Evolutionary conservation across 2,329 filamentous ascomycete genomes (phyloP).

Genomic region (Colletotrichum higginsianum): DNA sequence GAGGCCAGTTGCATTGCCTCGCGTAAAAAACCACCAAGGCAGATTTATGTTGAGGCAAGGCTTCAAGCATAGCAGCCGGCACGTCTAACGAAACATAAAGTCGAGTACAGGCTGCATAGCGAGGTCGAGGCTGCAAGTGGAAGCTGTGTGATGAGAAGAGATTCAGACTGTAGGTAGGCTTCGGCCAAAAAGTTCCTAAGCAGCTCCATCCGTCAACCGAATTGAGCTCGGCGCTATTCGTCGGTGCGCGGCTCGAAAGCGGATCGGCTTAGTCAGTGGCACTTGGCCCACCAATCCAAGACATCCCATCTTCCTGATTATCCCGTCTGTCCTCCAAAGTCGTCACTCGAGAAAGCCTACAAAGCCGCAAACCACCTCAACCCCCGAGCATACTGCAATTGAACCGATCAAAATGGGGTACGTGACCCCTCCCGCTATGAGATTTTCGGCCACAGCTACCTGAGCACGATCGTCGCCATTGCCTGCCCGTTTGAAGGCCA

Average conservation of each 20-base stretch:
- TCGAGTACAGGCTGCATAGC: constrained; percentile 27
- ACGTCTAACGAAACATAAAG: constrained; percentile 10
- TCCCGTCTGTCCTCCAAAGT: constrained; percentile 48
- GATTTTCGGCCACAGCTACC: not conserved
- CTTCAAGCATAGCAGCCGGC: constrained; percentile 37
- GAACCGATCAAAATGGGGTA: constrained; percentile 59
- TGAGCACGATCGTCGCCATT: constrained; percentile 43
- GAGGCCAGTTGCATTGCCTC: constrained; percentile 44
- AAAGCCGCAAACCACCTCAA: constrained; percentile 45
- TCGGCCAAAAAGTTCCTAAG: constrained; percentile 13
- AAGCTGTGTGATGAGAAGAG: constrained; percentile 10
- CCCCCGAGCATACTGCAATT: constrained; percentile 45
- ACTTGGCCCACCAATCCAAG: constrained; percentile 36
- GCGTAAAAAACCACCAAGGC: constrained; percentile 23
- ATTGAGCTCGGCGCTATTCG: constrained; percentile 32
- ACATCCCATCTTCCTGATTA: constrained; percentile 39
- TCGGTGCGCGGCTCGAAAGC: not conserved
- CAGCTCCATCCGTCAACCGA: constrained; percentile 30
- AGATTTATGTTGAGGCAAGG: not conserved
- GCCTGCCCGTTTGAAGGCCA: constrained; percentile 29
- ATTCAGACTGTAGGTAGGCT: not conserved
- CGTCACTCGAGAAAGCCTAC: constrained; percentile 43
- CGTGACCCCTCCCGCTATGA: constrained; percentile 40
- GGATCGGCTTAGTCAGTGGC: constrained; percentile 34
- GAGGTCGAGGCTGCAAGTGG: constrained; percentile 8